Evolutionary conservation across 352 stramenopile species (phyloP).

Genomic region (Globisporangium emineosum): DNA sequence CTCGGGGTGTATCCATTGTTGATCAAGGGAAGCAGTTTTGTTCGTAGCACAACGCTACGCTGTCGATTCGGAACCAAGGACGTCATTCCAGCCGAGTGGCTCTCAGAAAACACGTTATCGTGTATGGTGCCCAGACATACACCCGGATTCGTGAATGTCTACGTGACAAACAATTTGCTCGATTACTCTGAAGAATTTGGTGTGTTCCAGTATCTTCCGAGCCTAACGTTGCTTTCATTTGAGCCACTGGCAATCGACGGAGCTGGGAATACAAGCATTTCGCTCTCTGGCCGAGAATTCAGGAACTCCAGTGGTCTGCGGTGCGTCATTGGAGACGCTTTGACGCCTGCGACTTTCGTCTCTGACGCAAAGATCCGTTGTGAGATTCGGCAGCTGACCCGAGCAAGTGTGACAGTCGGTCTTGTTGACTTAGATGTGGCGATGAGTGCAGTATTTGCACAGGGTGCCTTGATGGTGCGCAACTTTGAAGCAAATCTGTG

Average conservation of each 20-base stretch:
- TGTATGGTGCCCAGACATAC: slow-evolving; percentile 29
- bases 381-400: slow-evolving; percentile 3
- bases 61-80: slow-evolving; percentile 42
- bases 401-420: slow-evolving; percentile 24
- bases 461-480: neutral
- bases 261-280: neutral
- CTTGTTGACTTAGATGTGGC: slow-evolving; percentile 26
- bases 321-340: slow-evolving; percentile 34
- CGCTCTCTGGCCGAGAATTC: slow-evolving; percentile 33
- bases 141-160: slow-evolving; percentile 31
- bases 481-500: neutral
- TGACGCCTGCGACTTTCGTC: slow-evolving; percentile 24
- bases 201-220: slow-evolving; percentile 37
- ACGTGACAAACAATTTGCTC: slow-evolving; percentile 56
- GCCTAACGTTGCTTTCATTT: slow-evolving; percentile 33
- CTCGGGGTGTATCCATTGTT: slow-evolving; percentile 23
- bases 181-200: slow-evolving; percentile 36
- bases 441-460: slow-evolving; percentile 10
- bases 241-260: slow-evolving; percentile 18
- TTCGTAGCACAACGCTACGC: slow-evolving; percentile 24
- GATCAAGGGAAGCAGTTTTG: slow-evolving; percentile 35
- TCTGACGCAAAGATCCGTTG: slow-evolving; percentile 27
- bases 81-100: slow-evolving; percentile 29
- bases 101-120: slow-evolving; percentile 28
- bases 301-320: slow-evolving; percentile 30